Base-by-base conservation (phyloP, 306 rosid genomes). In the Senna tora region DNA sequence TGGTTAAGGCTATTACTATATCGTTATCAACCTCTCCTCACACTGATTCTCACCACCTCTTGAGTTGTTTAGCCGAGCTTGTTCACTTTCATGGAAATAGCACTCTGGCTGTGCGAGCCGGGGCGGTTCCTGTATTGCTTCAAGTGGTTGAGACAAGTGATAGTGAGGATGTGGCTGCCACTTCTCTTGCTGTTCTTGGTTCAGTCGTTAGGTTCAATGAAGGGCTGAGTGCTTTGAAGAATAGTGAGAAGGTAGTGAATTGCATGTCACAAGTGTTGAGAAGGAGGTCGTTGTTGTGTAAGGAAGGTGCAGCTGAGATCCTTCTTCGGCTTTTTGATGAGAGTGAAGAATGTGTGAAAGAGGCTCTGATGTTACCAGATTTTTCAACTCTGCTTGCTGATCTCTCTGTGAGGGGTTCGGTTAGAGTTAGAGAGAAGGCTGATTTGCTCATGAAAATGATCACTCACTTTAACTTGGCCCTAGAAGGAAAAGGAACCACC, bases 41-140 rank as follows among this genome's bases (percentile, higher is more conserved):
- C 7, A 75, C 77, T 36, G 83, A 86, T 51, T 61, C 84, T 3
- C 87, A 90, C 19, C 88, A 88, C 69, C 77, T 87, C 69, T 75
- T 93, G 46, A 85, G 89, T 72, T 81, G 87, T 59, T 34, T 90
- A 9, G 93, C 92, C 0, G 97, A 93, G 82, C 90, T 90, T 51
- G 97, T 87, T 4, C 90, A 82, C 15, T 93, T 88, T 69, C 97
- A 84, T 2, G 96, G 97, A 39, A 93, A 93, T 59, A 87, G 90
- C 81, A 89, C 97, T 16, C 9, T 88, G 79, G 97, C 94, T 0
- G 92, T 90, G 33, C 72, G 86, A 64, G 76, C 90, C 0, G 87
- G 92, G 10, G 97, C 84, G 9, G 77, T 90, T 49, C 72, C 77
- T 0, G 87, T 71, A 28, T 85, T 90, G 0, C 73, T 93, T 46